Evolutionary conservation across 257 asterid species (phyloP), one percentile per base, ranked within the genome.

Genomic region (Primulina tabacum): DNA sequence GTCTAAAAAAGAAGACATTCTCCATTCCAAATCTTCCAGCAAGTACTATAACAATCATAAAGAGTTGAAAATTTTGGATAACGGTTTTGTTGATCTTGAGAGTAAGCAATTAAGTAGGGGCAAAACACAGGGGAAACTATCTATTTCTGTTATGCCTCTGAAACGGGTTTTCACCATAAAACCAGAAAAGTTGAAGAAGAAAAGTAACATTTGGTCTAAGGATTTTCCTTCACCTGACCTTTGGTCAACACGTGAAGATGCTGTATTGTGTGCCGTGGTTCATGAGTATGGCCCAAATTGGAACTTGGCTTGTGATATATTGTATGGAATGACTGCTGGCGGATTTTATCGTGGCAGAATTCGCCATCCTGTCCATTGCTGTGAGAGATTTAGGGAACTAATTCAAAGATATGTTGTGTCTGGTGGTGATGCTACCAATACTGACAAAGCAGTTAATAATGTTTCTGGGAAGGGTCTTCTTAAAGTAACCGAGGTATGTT

Each of bases 381-480:
- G 93, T 50, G 99, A 94, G 85, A 89, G 99, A 76, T 89, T 84
- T 77, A 85, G 99, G 89, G 97, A 89, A 69, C 90, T 94, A 40
- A 70, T 85, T 21, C 99, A 94, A 68, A 91, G 82, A 82, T 83
- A 94, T 71, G 85, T 94, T 62, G 80, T 94, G 56, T 86, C 97
- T 34, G 76, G 71, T 34, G 75, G 76, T 67, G 99, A 91, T 67
- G 70, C 84, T 76, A 68, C 84, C 47, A 83, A 80, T 72, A 87
- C 81, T 75, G 97, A 93, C 68, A 93, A 88, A 76, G 82, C 86
- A 60, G 84, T 71, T 65, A 82, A 73, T 78, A 58, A 68, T 71
- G 76, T 87, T 76, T 82, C 89, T 8, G 95, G 88, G 73, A 94
- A 94, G 80, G 86, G 89, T 62, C 90, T 86, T 71, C 95, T 94